Evolutionary conservation across 2,329 filamentous ascomycete genomes (phyloP), one percentile per base, ranked within the genome.

Genomic region (Fusarium albosuccineum): DNA sequence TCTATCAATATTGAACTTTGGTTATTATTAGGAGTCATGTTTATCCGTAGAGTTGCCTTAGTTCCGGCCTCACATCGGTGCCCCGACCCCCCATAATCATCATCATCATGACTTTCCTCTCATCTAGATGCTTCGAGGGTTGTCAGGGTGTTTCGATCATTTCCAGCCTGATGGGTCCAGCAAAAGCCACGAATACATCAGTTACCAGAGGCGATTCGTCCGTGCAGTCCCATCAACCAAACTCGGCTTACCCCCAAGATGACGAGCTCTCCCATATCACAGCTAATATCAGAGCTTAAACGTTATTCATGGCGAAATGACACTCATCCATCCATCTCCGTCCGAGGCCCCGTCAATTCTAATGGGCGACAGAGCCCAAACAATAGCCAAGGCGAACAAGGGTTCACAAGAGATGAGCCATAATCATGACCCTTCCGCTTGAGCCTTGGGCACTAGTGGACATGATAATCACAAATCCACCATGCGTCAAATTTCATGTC

Each of bases 401-500:
- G 33, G 14, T 22, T 22, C 22, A 22, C 22, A 22, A 22, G 22
- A 36, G 33, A 36, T 36, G 4, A 14, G 2, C 17, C 27, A 22
- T 30, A 7, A 40, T 27, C 42, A 27, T 16, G 13, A 13, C 3
- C 42, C 50, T 29, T 29, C 13, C 39, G 13, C 14, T 41, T 13
- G 9, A 8, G 33, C 9, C 29, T 34, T 17, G 5, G 9, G 11
- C 26, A 5, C 33, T 16, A 3, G 3, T 17, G 22, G n/a, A 16
- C 7, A 9, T 17, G 16, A 6, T 29, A 10, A n/a, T n/a, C n/a
- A 45, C 10, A 46, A 22, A 22, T 22, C 44, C 7, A 5, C 29
- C 16, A 27, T 53, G 27, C 17, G 30, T 66, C 42, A 63, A 59
- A 52, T 29, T 22, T 51, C 45, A n/a, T 52, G 40, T 67, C 63